Evolutionary conservation across 164 flowering plant genomes (phyloP).

Genomic region (Liquidambar formosana): DNA sequence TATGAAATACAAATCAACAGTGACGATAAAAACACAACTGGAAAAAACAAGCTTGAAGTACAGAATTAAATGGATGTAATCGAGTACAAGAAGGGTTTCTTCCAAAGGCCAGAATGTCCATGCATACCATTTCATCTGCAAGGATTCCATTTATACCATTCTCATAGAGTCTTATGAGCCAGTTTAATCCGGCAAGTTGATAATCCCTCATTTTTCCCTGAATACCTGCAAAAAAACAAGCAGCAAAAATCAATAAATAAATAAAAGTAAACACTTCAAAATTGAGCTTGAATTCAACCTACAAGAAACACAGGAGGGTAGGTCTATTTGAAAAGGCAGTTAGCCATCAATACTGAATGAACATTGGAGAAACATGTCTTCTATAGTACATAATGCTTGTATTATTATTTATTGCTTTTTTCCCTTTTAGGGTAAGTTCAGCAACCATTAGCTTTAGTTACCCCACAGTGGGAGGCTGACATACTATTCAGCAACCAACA

Average conservation of each 20-base stretch:
- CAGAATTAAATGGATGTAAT: not conserved
- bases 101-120: not conserved
- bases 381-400: too few relatives aligned
- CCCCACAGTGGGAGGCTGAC: not conserved
- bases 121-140: constrained; percentile 96
- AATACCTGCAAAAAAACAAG: constrained; percentile 58
- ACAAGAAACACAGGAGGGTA: not conserved
- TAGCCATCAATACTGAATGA: too few relatives aligned
- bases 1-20: not conserved
- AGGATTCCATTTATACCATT: constrained; percentile 99
- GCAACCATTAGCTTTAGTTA: not conserved
- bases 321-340: too few relatives aligned
- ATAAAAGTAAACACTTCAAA: not conserved
- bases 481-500: not conserved
- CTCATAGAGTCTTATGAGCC: constrained; percentile 94
- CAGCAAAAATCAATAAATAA: not conserved
- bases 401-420: too few relatives aligned
- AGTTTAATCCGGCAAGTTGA: constrained; percentile 96
- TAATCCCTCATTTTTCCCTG: constrained; percentile 99
- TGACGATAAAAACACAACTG: not conserved
- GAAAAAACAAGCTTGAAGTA: not conserved
- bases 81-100: not conserved
- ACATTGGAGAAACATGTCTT: too few relatives aligned
- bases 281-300: not conserved
- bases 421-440: too few relatives aligned